These are phyloP conservation scores for Sporisorium graminicola DNA, from an alignment of 1,284 basidiomycete species.

Conservation along the genomic window DNA sequence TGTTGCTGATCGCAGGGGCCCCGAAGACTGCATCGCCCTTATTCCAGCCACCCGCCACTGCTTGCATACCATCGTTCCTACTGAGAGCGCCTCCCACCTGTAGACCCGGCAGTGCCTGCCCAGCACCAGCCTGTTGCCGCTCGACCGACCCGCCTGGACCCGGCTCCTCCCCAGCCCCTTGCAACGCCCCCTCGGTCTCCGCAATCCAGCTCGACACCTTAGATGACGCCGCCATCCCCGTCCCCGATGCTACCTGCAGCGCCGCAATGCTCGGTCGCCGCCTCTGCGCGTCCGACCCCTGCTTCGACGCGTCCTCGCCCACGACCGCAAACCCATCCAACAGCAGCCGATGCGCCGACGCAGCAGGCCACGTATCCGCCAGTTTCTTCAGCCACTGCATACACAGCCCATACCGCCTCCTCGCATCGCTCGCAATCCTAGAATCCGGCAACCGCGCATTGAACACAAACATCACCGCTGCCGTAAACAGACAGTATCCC, in stretches of 20 bases:
- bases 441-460: constrained; percentile 55
- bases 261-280: constrained; percentile 31
- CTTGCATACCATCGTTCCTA: not conserved
- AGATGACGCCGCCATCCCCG: constrained; percentile 11
- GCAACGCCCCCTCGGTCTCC: constrained; percentile 39
- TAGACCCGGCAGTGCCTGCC: too few relatives aligned
- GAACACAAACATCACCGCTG: constrained; percentile 62
- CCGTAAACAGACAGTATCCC: constrained; percentile 64
- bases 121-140: not conserved
- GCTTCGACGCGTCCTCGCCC: constrained; percentile 50
- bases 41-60: constrained; percentile 7
- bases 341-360: constrained; percentile 58
- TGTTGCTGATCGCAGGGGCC: not conserved
- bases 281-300: constrained; percentile 9
- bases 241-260: constrained; percentile 16
- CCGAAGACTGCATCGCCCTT: not conserved
- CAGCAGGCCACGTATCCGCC: constrained; percentile 62
- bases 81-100: not conserved
- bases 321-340: constrained; percentile 62
- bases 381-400: constrained; percentile 60
- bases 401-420: constrained; percentile 54
- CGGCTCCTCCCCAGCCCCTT: not conserved
- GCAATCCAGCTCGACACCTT: constrained; percentile 51
- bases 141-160: too few relatives aligned
- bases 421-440: constrained; percentile 41